A percentile compares a stretch with the other conserved stretches of the same genome.
phyloP scores from a whole-genome alignment of 1,284 basidiomycete genomes.

The Moniliella sp. region DNA sequence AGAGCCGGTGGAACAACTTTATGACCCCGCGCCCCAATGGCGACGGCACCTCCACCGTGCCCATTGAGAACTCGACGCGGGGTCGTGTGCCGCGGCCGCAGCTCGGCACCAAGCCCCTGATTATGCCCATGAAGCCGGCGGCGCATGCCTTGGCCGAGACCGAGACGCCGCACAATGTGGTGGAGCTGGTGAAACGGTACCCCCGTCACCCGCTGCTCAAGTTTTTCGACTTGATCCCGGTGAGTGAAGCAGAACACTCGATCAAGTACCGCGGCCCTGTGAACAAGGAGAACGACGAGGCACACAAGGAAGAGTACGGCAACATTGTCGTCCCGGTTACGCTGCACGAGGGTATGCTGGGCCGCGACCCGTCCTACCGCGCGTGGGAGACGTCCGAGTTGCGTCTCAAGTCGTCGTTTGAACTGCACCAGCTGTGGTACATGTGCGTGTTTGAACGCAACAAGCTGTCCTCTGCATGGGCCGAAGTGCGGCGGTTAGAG shows the following conservation, averaged over 20 bases:
- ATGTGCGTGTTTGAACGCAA: constrained; percentile 26
- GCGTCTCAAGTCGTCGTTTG: constrained; percentile 19
- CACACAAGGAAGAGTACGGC: constrained; percentile 3
- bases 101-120: neutral
- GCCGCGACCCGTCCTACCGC: constrained; percentile 8
- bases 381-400: constrained; percentile 25
- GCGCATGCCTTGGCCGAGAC: constrained; percentile 6
- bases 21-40: no score
- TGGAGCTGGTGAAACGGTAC: constrained; percentile 5
- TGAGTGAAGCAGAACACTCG: no score
- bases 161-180: constrained; percentile 2
- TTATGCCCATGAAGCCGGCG: constrained; percentile 3
- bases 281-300: neutral
- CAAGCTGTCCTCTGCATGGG: constrained; percentile 18
- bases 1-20: no score
- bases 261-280: constrained; percentile 4
- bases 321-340: constrained; percentile 10
- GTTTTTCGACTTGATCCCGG: constrained; percentile 15
- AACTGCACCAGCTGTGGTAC: constrained; percentile 31
- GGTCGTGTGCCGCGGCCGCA: neutral
- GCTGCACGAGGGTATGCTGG: constrained; percentile 10
- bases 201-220: constrained; percentile 24
- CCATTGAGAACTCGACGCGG: neutral
- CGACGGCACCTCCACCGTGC: no score
- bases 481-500: constrained; percentile 16